These are phyloP conservation scores for Cupressus sempervirens DNA, from an alignment of 75 land plant species.

Conservation along the genomic window DNA sequence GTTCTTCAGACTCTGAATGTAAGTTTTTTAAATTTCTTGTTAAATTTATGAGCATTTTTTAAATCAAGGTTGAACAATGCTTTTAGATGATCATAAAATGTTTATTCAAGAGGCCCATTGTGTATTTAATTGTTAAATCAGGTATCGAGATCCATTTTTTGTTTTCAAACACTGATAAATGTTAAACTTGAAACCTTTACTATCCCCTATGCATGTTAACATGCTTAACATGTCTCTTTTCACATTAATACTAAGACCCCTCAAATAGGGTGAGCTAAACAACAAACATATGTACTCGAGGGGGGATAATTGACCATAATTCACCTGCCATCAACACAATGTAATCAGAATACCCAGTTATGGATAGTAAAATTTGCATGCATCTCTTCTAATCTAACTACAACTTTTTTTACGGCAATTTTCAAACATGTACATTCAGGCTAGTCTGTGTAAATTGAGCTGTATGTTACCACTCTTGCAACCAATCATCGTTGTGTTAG, in stretches of 20 bases:
- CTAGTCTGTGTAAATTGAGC: no score
- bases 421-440: no score
- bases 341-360: background rate
- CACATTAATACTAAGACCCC: background rate
- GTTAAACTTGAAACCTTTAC: background rate
- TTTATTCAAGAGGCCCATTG: no score
- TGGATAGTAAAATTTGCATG: background rate
- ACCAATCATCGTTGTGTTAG: no score
- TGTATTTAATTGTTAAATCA: background rate
- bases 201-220: background rate
- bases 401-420: no score
- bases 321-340: background rate
- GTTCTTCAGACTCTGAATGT: conserved; percentile 59
- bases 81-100: background rate
- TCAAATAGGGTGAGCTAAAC: background rate
- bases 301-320: background rate
- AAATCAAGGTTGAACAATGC: background rate
- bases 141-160: background rate
- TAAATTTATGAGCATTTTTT: background rate
- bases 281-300: background rate
- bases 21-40: conserved; percentile 17
- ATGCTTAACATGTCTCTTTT: background rate
- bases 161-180: background rate
- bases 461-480: no score
- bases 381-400: background rate